Percentiles rank a stretch among this genome's conserved stretches.
These are phyloP conservation scores for Coccomyxa sp. DNA, from an alignment of 139 green algal genomes.

Conservation along the genomic window DNA sequence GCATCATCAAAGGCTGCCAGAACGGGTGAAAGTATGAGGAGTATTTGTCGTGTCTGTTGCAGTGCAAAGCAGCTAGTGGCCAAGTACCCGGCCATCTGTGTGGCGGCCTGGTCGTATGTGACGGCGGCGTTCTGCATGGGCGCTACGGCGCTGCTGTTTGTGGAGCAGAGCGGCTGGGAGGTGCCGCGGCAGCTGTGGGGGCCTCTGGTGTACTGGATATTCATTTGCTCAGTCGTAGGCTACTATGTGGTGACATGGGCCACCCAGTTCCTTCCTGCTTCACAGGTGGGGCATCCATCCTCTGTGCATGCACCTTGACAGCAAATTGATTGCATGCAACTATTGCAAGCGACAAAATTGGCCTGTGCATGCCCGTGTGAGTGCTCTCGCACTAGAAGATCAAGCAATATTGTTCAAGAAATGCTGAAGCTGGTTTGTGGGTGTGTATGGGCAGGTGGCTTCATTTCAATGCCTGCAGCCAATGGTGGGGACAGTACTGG, in stretches of 20 bases:
- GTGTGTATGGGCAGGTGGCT: conserved; percentile 36
- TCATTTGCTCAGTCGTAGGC: conserved; percentile 55
- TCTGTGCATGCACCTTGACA: neutral
- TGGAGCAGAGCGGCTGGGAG: conserved; percentile 24
- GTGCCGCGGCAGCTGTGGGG: conserved; percentile 24
- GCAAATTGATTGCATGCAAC: no score
- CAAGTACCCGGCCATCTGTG: conserved; percentile 43
- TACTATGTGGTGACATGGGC: conserved; percentile 62
- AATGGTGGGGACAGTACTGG: conserved; percentile 58
- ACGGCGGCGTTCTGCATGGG: conserved; percentile 28
- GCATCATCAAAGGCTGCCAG: no score
- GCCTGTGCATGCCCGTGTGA: no score
- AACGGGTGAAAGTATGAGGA: no score
- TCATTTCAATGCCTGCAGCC: conserved; percentile 68
- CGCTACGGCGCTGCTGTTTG: conserved; percentile 16
- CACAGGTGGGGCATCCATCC: conserved; percentile 34
- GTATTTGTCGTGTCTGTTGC: neutral
- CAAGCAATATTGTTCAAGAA: no score
- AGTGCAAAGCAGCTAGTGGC: conserved; percentile 8
- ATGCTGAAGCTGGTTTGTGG: no score
- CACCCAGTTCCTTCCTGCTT: conserved; percentile 49
- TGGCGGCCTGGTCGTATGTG: conserved; percentile 65
- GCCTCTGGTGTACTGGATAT: conserved; percentile 56
- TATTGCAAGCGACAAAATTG: no score
- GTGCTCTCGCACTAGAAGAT: no score